Evolutionary conservation across 2,329 filamentous ascomycete species (phyloP).

Genomic region (Huntiella moniliformis): DNA sequence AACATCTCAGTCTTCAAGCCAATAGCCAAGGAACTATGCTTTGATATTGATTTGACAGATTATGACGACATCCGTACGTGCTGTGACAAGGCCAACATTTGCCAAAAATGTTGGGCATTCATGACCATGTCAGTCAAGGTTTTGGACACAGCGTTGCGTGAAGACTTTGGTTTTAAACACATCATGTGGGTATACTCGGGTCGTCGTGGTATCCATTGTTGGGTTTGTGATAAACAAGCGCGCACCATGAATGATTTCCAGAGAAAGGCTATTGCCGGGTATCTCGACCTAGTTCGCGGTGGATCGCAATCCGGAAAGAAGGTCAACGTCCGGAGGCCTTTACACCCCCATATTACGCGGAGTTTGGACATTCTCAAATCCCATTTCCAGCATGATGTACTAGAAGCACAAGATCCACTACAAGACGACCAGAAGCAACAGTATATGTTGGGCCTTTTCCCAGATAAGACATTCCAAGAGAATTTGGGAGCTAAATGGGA

Average conservation of each 20-base stretch:
- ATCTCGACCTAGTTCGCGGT: conserved; percentile 77
- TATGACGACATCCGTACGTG: conserved; percentile 95
- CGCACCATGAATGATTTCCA: conserved; percentile 71
- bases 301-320: conserved; percentile 72
- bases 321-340: conserved; percentile 63
- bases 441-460: conserved; percentile 66
- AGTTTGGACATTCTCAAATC: conserved; percentile 70
- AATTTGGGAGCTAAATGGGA: conserved; percentile 83
- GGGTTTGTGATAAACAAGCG: conserved; percentile 86
- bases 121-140: conserved; percentile 97
- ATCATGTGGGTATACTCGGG: conserved; percentile 98
- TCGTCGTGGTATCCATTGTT: conserved; percentile 88
- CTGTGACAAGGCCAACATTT: conserved; percentile 85
- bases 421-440: conserved; percentile 48
- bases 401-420: conserved; percentile 78
- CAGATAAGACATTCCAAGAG: conserved; percentile 58
- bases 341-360: conserved; percentile 80
- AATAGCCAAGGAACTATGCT: conserved; percentile 82
- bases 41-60: conserved; percentile 98
- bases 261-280: conserved; percentile 67
- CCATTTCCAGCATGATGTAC: conserved; percentile 68
- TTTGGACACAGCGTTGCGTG: conserved; percentile 64
- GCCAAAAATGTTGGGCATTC: conserved; percentile 86
- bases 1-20: conserved; percentile 71
- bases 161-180: conserved; percentile 93